Base-by-base conservation (phyloP, 1,284 basidiomycete species). In the Testicularia cyperi region DNA sequence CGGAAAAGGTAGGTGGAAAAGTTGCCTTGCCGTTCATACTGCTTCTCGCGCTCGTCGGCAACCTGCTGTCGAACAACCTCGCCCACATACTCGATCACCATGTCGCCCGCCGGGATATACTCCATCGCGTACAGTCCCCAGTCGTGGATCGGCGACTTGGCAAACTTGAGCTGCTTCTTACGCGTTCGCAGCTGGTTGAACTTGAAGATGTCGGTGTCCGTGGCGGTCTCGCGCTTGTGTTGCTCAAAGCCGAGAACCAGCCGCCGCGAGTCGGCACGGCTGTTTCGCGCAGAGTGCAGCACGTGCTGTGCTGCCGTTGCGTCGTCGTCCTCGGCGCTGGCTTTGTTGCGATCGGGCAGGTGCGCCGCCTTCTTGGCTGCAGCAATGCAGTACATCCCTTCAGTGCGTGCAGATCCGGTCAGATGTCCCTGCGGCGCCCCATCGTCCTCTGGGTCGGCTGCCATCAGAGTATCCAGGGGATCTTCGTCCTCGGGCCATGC, bases 11-110 rank as follows among this genome's bases (percentile, higher is more conserved):
- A 77, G 24, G 72, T 77, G 39, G 54, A 62, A 27, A 73, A 74
- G 37, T 73, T 73, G 27, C 74, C 73, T 42, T 65, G 56, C 8
- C 52, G 44, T 36, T 97, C 90, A 77, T 99, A 98, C 68, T 85
- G 84, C 81, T 95, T 94, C 80, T 99, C 95, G 42, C 95, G 83
- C 77, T 92, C 89, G 75, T 98, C 95, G 20, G 95, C 94, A 5
- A 99, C 91, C 68, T 90, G 88, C 44, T 92, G 90, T 19, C 95
- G 83, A 58, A 95, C 88, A 54, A 97, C 83, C 81, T 99, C 95
- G 24, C 95, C 95, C 8, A 99, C 95, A 72, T 99, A 99, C 80
- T 99, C 95, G 78, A 98, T 97, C 31, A 99, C 94, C 91, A 99
- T 97, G 78, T 99, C 95, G 5, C 92, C 91, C 16, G 85, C 81